These are phyloP conservation scores for Phaffomyces antillensis DNA, from an alignment of 805 yeast species.

Conservation along the genomic window DNA sequence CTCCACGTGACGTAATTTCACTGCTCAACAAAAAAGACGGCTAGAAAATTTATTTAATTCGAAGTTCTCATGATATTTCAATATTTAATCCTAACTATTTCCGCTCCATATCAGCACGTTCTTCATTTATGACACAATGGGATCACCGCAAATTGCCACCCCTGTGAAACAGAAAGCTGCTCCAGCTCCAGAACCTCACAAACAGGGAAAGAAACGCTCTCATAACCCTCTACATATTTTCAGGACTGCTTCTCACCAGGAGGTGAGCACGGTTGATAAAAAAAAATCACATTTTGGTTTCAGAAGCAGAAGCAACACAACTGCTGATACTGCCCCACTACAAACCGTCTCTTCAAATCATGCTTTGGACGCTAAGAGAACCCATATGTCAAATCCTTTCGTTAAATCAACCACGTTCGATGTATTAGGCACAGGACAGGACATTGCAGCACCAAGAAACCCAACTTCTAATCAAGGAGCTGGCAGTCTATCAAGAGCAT, in stretches of 20 bases:
- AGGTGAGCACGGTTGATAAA: neutral
- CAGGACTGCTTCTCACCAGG: conserved; percentile 5
- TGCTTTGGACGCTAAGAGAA: neutral
- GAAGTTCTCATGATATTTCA: neutral
- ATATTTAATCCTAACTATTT: no score
- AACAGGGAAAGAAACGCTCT: conserved; percentile 4
- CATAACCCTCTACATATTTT: conserved; percentile 7
- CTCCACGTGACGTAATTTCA: neutral
- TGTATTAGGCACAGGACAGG: conserved; percentile 18
- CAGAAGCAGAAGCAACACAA: conserved; percentile 5
- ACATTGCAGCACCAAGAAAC: conserved; percentile 22
- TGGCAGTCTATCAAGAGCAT: conserved; percentile 6
- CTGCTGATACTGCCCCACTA: neutral
- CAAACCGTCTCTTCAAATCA: neutral
- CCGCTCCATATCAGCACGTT: no score
- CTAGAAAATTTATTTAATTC: neutral
- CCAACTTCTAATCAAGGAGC: conserved; percentile 2
- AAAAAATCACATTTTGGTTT: conserved; percentile 4
- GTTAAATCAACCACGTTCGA: conserved; percentile 4
- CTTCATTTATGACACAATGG: no score
- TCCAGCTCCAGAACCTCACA: neutral
- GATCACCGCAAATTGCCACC: neutral
- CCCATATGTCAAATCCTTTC: conserved; percentile 7
- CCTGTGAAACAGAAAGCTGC: neutral
- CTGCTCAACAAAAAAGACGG: neutral